Percentiles rank a stretch among this genome's conserved stretches.
phyloP scores from a whole-genome alignment of 2,329 filamentous ascomycete species.

The Aspergillus phoenicis region DNA sequence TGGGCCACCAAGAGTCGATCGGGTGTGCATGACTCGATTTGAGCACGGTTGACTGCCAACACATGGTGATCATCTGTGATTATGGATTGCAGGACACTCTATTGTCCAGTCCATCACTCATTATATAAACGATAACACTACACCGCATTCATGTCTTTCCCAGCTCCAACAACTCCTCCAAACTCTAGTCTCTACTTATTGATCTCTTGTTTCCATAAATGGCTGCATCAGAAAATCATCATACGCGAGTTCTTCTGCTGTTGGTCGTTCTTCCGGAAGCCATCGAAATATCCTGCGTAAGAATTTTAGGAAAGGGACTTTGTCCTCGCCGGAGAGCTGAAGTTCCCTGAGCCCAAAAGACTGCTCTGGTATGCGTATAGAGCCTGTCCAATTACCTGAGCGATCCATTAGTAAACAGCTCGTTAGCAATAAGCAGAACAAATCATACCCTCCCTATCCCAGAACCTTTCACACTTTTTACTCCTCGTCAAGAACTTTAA shows the following conservation, averaged over 20 bases:
- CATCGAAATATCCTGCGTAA: slow-evolving; percentile 37
- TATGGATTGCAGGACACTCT: too few species aligned
- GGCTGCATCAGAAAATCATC: slow-evolving; percentile 29
- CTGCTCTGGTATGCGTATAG: slow-evolving; percentile 28
- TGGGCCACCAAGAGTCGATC: too few species aligned
- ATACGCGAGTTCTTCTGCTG: slow-evolving; percentile 28
- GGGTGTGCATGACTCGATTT: too few species aligned
- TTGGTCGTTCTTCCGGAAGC: slow-evolving; percentile 32
- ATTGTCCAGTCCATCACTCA: too few species aligned
- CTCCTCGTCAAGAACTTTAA: slow-evolving; percentile 19
- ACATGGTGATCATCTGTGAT: too few species aligned
- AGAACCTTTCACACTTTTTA: slow-evolving; percentile 16
- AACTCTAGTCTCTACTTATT: not conserved
- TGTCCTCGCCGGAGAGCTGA: slow-evolving; percentile 29
- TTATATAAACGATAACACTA: too few species aligned
- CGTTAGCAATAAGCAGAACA: not conserved
- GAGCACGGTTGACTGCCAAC: too few species aligned
- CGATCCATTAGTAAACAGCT: not conserved
- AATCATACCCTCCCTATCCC: slow-evolving; percentile 20
- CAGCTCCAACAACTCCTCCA: too few species aligned
- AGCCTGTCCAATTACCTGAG: slow-evolving; percentile 31
- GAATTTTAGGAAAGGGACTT: slow-evolving; percentile 30
- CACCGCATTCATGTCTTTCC: too few species aligned
- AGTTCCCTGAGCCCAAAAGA: slow-evolving; percentile 27
- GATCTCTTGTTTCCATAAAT: not conserved